These are phyloP conservation scores for Trichoderma arundinaceum DNA, from an alignment of 2,329 filamentous ascomycete genomes.

Conservation along the genomic window DNA sequence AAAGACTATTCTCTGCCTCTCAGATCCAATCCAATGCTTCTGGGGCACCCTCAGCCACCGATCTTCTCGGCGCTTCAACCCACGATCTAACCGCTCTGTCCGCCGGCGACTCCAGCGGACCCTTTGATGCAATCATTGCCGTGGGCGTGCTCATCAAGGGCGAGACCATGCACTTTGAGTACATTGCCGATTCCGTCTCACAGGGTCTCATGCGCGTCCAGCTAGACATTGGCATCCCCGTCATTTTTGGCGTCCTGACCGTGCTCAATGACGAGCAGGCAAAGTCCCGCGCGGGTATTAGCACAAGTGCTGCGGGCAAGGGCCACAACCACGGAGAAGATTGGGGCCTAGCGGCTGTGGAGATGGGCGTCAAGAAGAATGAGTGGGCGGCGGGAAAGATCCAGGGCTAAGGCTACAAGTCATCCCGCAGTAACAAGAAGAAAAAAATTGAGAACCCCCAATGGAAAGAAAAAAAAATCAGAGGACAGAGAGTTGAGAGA, in stretches of 20 bases:
- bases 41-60: conserved; percentile 69
- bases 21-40: conserved; percentile 78
- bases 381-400: conserved; percentile 78
- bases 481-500: background rate
- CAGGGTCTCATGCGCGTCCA: conserved; percentile 95
- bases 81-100: conserved; percentile 66
- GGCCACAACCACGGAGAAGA: conserved; percentile 95
- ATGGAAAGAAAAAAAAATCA: background rate
- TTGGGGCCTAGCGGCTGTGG: conserved; percentile 93
- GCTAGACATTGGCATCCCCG: conserved; percentile 84
- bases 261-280: conserved; percentile 89
- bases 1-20: conserved; percentile 80
- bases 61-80: conserved; percentile 73
- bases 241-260: conserved; percentile 91
- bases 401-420: conserved; percentile 45
- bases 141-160: conserved; percentile 98
- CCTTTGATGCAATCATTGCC: conserved; percentile 93
- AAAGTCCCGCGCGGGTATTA: conserved; percentile 78
- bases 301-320: conserved; percentile 72
- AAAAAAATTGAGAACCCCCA: background rate
- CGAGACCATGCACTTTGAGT: conserved; percentile 99
- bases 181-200: conserved; percentile 89
- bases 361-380: conserved; percentile 86
- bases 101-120: conserved; percentile 53
- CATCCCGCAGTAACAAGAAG: background rate